Base-by-base conservation (phyloP, 148 eudicot genomes). In the Heliamphora exappendiculata region DNA sequence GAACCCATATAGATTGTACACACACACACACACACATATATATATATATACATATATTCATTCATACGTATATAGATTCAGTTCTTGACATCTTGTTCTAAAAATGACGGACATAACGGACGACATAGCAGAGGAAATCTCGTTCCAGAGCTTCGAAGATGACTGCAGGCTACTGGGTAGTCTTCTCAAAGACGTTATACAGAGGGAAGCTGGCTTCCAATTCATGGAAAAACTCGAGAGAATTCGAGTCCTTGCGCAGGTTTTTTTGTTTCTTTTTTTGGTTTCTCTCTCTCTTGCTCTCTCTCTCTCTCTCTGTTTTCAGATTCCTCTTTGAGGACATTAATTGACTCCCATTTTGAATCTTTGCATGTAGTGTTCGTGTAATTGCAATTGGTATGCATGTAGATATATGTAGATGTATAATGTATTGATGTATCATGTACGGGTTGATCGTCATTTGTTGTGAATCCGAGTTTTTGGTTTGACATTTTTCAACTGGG, bases 101-200 rank as follows among this genome's bases (percentile, higher is more conserved):
- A 79, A 9, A 67, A 88, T 85, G 85, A 90, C 96, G 84, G 98
- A 94, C 72, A 86, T 87, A 0, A 91, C 90, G 1, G 98, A 94
- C 71, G 98, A 91, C 41, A 91, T 94, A 76, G 94, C 97, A 0
- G 98, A 88, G 82, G 98, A 90, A 67, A 94, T 94, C 8, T 90
- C 97, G 26, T 90, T 91, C 34, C 97, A 89, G 84, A 86, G 90
- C 83, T 91, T 87, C 36, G 98, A 91, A 37, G 98, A 94, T 72
- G 97, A 91, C 79, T 89, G 89, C 50, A 77, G 87, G 33, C 79
- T 94, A 11, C 94, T 94, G 36, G 89, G 87, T 11, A 91, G 89
- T 73, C 90, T 94, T 3, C 91, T 91, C 49, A 84, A 88, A 36
- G 98, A 94, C 19, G 95, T 94, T 49, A 86, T 94, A 26, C 93